Evolutionary conservation across 805 yeast species (phyloP), one percentile per base, ranked within the genome.

Genomic region (Myxozyma nipponensis): DNA sequence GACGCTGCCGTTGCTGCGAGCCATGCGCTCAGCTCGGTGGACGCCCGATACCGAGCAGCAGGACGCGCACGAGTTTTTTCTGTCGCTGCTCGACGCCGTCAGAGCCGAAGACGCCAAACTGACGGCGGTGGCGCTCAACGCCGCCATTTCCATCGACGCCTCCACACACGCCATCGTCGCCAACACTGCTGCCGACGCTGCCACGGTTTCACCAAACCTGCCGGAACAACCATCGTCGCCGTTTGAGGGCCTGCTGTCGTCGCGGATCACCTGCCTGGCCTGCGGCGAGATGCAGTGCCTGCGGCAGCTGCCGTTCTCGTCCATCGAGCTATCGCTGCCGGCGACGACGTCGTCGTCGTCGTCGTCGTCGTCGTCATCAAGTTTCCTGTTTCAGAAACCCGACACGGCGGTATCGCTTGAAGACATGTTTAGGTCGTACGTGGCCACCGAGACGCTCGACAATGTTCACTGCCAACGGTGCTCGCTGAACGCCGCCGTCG

Each of bases 281-380:
- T 91, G 98, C 75, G 96, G 96, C 51, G 97, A 91, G 62, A 86
- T 82, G 67, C 96, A 96, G 47, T 97, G 97, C 1, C 82, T 90
- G 17, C 76, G 96, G 54, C 84, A 83, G 57, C 83, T 93, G 1
- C 86, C 87, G 0, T 76, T 82, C n/a, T 66, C 71, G 24, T 65
- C 70, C 1, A 60, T 69, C 18, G 73, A 69, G 34, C 47, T 69
- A n/a, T 38, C 52, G 15, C 37, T 54, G 15, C 55, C 57, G n/a
- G n/a, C n/a, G n/a, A n/a, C n/a, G n/a, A n/a, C n/a, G n/a, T n/a
- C n/a, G n/a, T n/a, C n/a, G n/a, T n/a, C n/a, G n/a, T n/a, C n/a
- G n/a, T n/a, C n/a, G n/a, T n/a, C n/a, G n/a, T n/a, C n/a, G 41
- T 15, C 35, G 4, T 19, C 30, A 3, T 4, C 28, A 1, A 9